These are phyloP conservation scores for Nicotiana paniculata DNA, from an alignment of 257 asterid genomes.

Conservation along the genomic window DNA sequence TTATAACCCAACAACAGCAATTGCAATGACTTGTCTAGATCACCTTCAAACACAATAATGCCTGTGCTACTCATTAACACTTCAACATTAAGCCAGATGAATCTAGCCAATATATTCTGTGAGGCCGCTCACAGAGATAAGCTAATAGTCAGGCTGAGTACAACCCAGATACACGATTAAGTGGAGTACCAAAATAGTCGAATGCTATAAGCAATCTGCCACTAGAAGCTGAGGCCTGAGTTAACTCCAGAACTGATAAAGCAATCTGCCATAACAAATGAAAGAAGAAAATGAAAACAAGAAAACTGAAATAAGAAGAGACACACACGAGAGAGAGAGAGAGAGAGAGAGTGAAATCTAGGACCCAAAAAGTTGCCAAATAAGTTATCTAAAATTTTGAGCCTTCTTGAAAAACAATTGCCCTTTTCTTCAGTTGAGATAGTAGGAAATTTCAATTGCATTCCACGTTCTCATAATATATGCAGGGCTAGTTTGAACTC, in stretches of 20 bases:
- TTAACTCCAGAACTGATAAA: conserved; percentile 2
- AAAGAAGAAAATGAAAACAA: neutral
- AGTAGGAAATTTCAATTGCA: neutral
- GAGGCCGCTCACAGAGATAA: neutral
- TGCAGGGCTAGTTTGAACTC: neutral
- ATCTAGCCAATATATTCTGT: neutral
- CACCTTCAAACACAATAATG: neutral
- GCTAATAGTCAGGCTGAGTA: neutral
- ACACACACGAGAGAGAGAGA: neutral
- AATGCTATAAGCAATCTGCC: neutral
- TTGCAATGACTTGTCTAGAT: neutral
- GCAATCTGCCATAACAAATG: conserved; percentile 1
- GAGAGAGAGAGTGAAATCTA: neutral
- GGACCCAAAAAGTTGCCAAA: neutral
- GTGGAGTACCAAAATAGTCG: neutral
- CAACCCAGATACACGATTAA: neutral
- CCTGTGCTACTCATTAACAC: neutral
- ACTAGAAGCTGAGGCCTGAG: neutral
- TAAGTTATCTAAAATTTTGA: neutral
- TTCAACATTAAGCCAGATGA: neutral
- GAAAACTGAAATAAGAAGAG: neutral
- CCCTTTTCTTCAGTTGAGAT: neutral
- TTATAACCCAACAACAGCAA: neutral
- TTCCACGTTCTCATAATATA: neutral
- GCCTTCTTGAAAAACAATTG: neutral